Conservation (phyloP, 169 alveolate species). For the Eimeria zaria region DNA sequence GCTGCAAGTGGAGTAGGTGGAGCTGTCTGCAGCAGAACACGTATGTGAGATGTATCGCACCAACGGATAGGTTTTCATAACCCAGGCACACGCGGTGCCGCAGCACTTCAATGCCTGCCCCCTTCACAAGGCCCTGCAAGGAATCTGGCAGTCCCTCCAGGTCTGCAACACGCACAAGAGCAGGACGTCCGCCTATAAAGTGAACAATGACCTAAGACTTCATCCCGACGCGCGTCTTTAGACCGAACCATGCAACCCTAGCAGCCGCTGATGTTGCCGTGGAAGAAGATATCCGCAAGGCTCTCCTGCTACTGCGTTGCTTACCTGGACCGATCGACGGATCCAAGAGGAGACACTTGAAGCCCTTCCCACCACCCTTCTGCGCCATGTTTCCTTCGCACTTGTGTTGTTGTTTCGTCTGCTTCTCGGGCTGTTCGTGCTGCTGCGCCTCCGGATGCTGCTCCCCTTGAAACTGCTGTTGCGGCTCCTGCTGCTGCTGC, state of each 20-base stretch:
- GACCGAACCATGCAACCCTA: not conserved
- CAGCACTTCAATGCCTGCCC: conserved; percentile 6
- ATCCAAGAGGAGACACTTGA: conserved; percentile 50
- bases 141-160: conserved; percentile 50
- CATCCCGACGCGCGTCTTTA: not conserved
- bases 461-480: not conserved
- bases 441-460: not conserved
- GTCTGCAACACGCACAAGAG: not conserved
- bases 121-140: conserved; percentile 10
- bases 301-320: not conserved
- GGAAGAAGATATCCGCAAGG: not conserved
- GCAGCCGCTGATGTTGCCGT: not conserved
- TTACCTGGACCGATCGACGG: conserved; percentile 63
- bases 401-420: not conserved
- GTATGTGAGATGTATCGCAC: not conserved
- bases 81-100: conserved; percentile 36
- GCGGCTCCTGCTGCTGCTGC: conserved; percentile 2
- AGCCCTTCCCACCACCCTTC: not conserved
- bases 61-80: conserved; percentile 54
- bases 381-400: not conserved
- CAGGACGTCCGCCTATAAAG: not conserved
- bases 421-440: not conserved
- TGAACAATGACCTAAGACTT: not conserved
- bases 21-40: not conserved
- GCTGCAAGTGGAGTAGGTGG: not conserved